Percentiles rank a stretch among this genome's conserved stretches.
Conservation (phyloP, 2,329 filamentous ascomycete species). For the Colletotrichum phormii region DNA sequence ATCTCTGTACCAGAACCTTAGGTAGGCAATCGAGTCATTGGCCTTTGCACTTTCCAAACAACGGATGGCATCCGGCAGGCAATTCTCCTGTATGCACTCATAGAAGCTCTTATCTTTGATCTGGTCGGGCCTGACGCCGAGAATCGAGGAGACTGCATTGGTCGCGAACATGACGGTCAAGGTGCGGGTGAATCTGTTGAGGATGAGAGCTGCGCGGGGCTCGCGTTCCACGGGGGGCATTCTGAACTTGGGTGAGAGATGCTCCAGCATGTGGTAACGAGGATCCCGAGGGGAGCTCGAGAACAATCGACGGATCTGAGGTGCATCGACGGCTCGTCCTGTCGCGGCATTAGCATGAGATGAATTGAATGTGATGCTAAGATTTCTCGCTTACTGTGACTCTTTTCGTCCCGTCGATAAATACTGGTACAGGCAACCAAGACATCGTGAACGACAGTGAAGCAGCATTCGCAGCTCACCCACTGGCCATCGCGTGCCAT, state of each 20-base stretch:
- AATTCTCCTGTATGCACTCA: slow-evolving; percentile 84
- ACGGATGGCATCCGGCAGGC: slow-evolving; percentile 79
- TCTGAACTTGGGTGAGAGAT: slow-evolving; percentile 84
- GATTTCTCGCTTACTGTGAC: slow-evolving; percentile 70
- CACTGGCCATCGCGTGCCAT: slow-evolving; percentile 76
- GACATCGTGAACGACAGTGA: slow-evolving; percentile 89
- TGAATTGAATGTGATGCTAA: background rate
- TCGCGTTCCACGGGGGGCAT: slow-evolving; percentile 75
- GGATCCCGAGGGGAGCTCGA: slow-evolving; percentile 85
- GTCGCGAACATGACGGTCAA: slow-evolving; percentile 90
- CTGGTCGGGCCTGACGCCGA: slow-evolving; percentile 77
- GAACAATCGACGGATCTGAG: slow-evolving; percentile 82
- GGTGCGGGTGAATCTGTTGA: slow-evolving; percentile 87
- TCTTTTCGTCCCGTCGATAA: slow-evolving; percentile 76
- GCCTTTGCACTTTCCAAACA: slow-evolving; percentile 88
- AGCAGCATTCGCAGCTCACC: slow-evolving; percentile 88
- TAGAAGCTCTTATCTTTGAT: slow-evolving; percentile 86
- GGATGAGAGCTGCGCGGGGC: slow-evolving; percentile 83
- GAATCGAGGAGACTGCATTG: slow-evolving; percentile 77
- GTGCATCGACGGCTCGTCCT: slow-evolving; percentile 81
- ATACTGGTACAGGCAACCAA: slow-evolving; percentile 87
- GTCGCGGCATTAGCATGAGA: background rate
- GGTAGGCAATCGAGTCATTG: slow-evolving; percentile 90
- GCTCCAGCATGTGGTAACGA: slow-evolving; percentile 89
- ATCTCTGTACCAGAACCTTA: slow-evolving; percentile 87